Evolutionary conservation across 192 early-diverging fungal genomes (phyloP).

Genomic region (Rhizoclosmatium globosum): DNA sequence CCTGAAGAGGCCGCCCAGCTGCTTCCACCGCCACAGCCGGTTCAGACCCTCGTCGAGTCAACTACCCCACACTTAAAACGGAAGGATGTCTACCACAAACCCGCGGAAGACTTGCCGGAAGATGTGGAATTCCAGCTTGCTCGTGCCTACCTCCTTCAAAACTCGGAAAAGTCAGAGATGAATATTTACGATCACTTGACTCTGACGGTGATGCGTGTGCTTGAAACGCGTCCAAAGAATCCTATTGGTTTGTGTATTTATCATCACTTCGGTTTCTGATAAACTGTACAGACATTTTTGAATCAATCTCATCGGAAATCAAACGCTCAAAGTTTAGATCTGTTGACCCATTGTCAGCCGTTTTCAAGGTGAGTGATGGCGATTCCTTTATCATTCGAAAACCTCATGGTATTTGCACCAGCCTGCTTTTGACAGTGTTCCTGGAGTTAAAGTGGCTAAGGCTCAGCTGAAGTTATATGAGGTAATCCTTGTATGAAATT

Average conservation of each 20-base stretch:
- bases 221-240: constrained; percentile 55
- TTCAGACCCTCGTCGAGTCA: constrained; percentile 18
- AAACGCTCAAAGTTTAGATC: constrained; percentile 50
- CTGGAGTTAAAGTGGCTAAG: constrained; percentile 33
- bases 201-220: constrained; percentile 51
- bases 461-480: constrained; percentile 52
- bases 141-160: constrained; percentile 52
- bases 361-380: constrained; percentile 37
- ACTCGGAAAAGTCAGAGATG: constrained; percentile 51
- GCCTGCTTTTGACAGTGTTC: constrained; percentile 34
- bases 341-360: constrained; percentile 40
- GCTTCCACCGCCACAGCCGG: not conserved
- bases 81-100: constrained; percentile 50
- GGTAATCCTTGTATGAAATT: constrained; percentile 19
- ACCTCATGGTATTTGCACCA: constrained; percentile 22
- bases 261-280: not conserved
- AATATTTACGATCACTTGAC: constrained; percentile 63
- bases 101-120: constrained; percentile 47
- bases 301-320: constrained; percentile 51
- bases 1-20: not conserved
- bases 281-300: constrained; percentile 48
- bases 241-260: constrained; percentile 25
- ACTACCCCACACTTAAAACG: constrained; percentile 43
- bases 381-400: constrained; percentile 14
- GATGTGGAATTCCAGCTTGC: constrained; percentile 58